These are phyloP conservation scores for Leccinum subtestaceum DNA, from an alignment of 768 basidiomycete species.

Conservation along the genomic window DNA sequence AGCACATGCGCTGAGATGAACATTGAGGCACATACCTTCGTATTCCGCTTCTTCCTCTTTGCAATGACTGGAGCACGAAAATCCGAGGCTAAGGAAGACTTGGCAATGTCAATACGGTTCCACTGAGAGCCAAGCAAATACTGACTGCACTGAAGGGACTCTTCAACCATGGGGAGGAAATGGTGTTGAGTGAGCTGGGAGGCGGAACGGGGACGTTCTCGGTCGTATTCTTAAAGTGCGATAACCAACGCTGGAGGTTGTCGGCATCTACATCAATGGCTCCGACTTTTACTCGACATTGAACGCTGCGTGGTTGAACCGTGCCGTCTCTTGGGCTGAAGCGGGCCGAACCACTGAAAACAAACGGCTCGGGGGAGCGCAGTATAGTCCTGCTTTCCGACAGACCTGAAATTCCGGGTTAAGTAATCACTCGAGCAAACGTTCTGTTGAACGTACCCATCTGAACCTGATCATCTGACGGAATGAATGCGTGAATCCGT, in stretches of 20 bases:
- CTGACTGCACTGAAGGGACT: slow-evolving; percentile 27
- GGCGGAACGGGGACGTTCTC: slow-evolving; percentile 1
- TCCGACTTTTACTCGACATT: slow-evolving; percentile 43
- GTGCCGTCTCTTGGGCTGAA: slow-evolving; percentile 59
- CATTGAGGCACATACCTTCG: slow-evolving; percentile 13
- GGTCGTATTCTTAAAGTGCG: slow-evolving; percentile 8
- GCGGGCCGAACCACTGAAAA: slow-evolving; percentile 45
- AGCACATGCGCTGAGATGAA: not conserved
- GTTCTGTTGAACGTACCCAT: slow-evolving; percentile 28
- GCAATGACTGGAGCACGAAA: slow-evolving; percentile 7
- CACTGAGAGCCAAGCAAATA: not conserved
- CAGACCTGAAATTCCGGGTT: slow-evolving; percentile 10
- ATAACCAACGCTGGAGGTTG: slow-evolving; percentile 24
- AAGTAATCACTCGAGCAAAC: not conserved
- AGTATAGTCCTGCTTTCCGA: slow-evolving; percentile 39
- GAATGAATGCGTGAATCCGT: slow-evolving; percentile 44
- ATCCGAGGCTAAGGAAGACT: slow-evolving; percentile 22
- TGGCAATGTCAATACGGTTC: slow-evolving; percentile 2
- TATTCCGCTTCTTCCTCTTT: slow-evolving; percentile 19
- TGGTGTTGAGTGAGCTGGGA: slow-evolving; percentile 2
- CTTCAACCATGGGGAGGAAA: slow-evolving; percentile 27
- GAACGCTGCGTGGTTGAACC: slow-evolving; percentile 53
- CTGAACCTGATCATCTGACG: slow-evolving; percentile 18
- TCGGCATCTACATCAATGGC: slow-evolving; percentile 49
- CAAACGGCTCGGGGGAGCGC: slow-evolving; percentile 43